Percentiles rank a stretch among this genome's conserved stretches.
Conservation (phyloP, 352 stramenopile genomes). For the Blastocystis sp. region DNA sequence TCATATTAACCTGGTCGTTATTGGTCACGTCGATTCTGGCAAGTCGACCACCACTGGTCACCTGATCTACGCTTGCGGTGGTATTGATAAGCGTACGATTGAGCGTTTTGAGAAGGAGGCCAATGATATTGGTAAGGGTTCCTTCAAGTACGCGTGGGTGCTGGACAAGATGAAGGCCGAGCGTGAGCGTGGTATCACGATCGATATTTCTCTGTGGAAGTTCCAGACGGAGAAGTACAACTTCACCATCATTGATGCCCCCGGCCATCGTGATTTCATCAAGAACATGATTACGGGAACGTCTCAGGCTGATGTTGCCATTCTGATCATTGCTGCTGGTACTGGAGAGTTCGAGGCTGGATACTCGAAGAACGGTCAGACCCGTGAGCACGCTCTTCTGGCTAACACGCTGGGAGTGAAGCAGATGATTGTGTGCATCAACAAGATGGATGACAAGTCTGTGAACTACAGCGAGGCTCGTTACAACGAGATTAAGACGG, state of each 20-base stretch:
- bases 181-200: conserved; percentile 90
- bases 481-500: conserved; percentile 83
- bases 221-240: conserved; percentile 88
- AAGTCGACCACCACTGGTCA: conserved; percentile 97
- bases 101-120: conserved; percentile 96
- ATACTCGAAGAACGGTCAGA: conserved; percentile 86
- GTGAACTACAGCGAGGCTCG: conserved; percentile 81
- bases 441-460: conserved; percentile 93
- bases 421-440: conserved; percentile 91
- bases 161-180: conserved; percentile 94
- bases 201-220: conserved; percentile 91
- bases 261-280: conserved; percentile 93
- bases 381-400: conserved; percentile 83
- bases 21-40: conserved; percentile 68
- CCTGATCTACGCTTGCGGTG: conserved; percentile 96
- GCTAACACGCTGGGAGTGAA: conserved; percentile 89
- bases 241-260: conserved; percentile 94
- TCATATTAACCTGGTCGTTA: conserved; percentile 64
- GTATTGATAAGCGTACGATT: conserved; percentile 94
- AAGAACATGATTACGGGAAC: conserved; percentile 99
- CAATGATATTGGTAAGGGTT: conserved; percentile 85
- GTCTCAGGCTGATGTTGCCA: conserved; percentile 87
- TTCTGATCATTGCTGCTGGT: conserved; percentile 83
- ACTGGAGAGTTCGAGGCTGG: conserved; percentile 82
- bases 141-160: conserved; percentile 97